Evolutionary conservation across 805 yeast species (phyloP).

Genomic region (Saturnispora halmiae): DNA sequence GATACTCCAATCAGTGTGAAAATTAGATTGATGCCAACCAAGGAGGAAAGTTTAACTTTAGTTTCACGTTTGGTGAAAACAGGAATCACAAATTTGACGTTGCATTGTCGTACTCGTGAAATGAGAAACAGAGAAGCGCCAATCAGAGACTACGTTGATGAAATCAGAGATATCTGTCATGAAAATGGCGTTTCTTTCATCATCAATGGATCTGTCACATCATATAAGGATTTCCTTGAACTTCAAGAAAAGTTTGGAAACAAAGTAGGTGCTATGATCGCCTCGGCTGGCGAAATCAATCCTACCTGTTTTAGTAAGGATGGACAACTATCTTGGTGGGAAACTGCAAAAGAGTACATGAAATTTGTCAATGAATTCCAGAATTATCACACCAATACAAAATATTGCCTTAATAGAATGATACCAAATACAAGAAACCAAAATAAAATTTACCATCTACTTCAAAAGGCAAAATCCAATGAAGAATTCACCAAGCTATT

Average conservation of each 20-base stretch:
- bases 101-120: conserved; percentile 81
- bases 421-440: conserved; percentile 40
- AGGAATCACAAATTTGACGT: conserved; percentile 77
- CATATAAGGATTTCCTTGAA: conserved; percentile 42
- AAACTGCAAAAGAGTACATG: conserved; percentile 47
- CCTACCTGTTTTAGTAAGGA: conserved; percentile 59
- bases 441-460: conserved; percentile 41
- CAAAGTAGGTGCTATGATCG: conserved; percentile 87
- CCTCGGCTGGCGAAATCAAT: conserved; percentile 80
- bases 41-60: conserved; percentile 50
- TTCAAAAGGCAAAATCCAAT: conserved; percentile 47
- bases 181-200: conserved; percentile 59
- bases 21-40: conserved; percentile 65
- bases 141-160: conserved; percentile 56
- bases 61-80: conserved; percentile 55
- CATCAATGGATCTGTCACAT: conserved; percentile 69
- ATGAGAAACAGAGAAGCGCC: conserved; percentile 89
- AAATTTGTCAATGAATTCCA: conserved; percentile 44
- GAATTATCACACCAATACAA: conserved; percentile 64
- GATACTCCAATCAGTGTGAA: conserved; percentile 83
- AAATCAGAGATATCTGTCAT: conserved; percentile 53
- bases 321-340: conserved; percentile 44
- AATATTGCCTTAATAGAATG: conserved; percentile 70
- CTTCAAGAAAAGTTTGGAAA: conserved; percentile 46
- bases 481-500: conserved; percentile 38